Evolutionary conservation across 2,329 filamentous ascomycete species (phyloP).

Genomic region (Trichophyton schoenleinii): DNA sequence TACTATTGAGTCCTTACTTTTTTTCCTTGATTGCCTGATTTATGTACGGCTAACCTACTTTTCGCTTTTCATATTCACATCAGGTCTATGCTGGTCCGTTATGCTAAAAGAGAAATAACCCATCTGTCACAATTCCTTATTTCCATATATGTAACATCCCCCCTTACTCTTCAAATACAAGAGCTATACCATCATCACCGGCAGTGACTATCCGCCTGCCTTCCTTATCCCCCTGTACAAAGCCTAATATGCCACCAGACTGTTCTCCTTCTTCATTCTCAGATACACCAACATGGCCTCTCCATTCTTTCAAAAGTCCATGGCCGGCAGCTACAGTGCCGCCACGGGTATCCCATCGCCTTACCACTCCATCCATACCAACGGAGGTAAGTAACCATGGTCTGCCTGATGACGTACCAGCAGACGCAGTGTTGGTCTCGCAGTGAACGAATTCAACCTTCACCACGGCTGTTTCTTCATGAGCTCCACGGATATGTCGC

Average conservation of each 20-base stretch:
- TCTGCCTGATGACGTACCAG: constrained; percentile 24
- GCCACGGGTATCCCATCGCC: constrained; percentile 71
- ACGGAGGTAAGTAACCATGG: constrained; percentile 69
- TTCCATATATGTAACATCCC: not conserved
- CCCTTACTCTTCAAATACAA: constrained; percentile 33
- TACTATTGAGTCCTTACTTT: not conserved
- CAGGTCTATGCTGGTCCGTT: not conserved
- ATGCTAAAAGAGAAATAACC: not conserved
- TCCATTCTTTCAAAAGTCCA: constrained; percentile 76
- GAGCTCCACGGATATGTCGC: constrained; percentile 65
- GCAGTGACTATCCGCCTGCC: constrained; percentile 72
- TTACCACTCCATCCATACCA: constrained; percentile 83
- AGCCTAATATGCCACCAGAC: constrained; percentile 77
- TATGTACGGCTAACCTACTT: not conserved
- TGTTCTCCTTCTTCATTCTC: constrained; percentile 52
- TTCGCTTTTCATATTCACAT: not conserved
- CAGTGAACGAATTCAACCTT: constrained; percentile 70
- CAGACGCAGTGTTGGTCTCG: constrained; percentile 15
- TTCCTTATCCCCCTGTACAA: constrained; percentile 60
- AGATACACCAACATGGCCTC: constrained; percentile 50
- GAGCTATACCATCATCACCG: constrained; percentile 58
- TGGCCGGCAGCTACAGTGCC: constrained; percentile 54
- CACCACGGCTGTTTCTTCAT: constrained; percentile 80
- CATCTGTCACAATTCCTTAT: not conserved
- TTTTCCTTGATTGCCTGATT: not conserved